These are phyloP conservation scores for Globisporangium paddicum DNA, from an alignment of 352 stramenopile species.

Conservation along the genomic window DNA sequence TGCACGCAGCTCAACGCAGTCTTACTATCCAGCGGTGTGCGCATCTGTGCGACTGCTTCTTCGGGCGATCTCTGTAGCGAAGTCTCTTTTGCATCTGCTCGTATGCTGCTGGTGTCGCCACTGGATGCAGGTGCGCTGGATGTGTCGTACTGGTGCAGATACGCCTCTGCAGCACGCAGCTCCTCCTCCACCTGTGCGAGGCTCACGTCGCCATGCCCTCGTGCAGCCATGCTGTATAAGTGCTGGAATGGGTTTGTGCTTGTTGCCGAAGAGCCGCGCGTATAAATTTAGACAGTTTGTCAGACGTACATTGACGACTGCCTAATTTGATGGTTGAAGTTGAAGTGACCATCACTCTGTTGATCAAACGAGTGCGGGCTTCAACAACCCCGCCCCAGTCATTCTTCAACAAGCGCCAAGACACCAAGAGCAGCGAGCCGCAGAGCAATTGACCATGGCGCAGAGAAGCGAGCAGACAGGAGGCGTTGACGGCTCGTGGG, in stretches of 20 bases:
- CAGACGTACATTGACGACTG: neutral
- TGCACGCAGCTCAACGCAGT: neutral
- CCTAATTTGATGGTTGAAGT: constrained; percentile 29
- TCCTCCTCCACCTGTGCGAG: constrained; percentile 66
- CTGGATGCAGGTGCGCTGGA: neutral
- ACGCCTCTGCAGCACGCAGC: constrained; percentile 53
- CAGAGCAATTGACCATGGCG: neutral
- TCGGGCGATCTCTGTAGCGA: neutral
- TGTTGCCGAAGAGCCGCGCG: constrained; percentile 15
- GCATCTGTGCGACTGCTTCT: neutral
- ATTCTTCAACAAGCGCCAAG: neutral
- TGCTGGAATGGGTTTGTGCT: neutral
- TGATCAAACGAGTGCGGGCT: neutral
- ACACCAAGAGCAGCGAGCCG: neutral
- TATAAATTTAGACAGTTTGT: too few species aligned
- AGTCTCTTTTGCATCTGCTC: neutral
- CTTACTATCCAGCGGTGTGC: neutral
- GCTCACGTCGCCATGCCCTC: constrained; percentile 20
- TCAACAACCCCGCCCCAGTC: neutral
- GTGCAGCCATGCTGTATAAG: constrained; percentile 2
- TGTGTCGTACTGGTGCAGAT: constrained; percentile 26
- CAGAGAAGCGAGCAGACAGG: neutral
- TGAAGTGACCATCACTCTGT: constrained; percentile 46
- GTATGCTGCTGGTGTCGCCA: neutral
- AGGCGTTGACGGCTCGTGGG: constrained; percentile 18